Base-by-base conservation (phyloP, 805 yeast genomes). In the Myxozyma sirexii region DNA sequence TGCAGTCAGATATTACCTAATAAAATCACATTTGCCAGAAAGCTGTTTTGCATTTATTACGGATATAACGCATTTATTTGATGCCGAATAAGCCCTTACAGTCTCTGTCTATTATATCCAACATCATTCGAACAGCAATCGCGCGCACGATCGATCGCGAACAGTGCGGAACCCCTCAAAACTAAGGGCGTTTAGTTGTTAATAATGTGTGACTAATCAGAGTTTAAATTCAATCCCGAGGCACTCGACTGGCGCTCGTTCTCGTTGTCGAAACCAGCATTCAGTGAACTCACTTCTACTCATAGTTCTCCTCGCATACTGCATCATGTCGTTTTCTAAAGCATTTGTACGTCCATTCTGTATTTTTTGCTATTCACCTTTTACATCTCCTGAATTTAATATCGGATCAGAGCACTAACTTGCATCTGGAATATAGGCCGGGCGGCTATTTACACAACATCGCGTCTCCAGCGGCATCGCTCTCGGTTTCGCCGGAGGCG, bases 291-390 rank as follows among this genome's bases (percentile, higher is more conserved):
- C 45, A 24, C 27, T 21, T 10, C 8, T 19, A 13, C 8, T 2
- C 45, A 27, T 27, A 23, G 8, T 21, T 41, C 45, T 15, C 5
- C 15, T 21, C 15, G 27, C 21, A 24, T 24, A 33, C 10, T 4
- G 31, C 43, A 48, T 35, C 43, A 48, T 48, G 53, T 48, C 53
- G 24, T 48, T 33, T 29, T 23, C 53, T n/a, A 37, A 41, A 48
- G 38, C 23, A 35, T 48, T 37, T 35, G 53, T 48, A 48, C 5
- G 51, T 47, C 12, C 5, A 10, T 31, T 10, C 13, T 33, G 15
- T 3, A 29, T 29, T 46, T 46, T 29, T 7, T 17, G 23, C 19
- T 8, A 10, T 46, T 46, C n/a, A n/a, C n/a, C n/a, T n/a, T n/a
- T n/a, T n/a, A n/a, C n/a, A n/a, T n/a, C n/a, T n/a, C n/a, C n/a